A percentile compares a stretch with the other conserved stretches of the same genome.
Evolutionary conservation across 2,329 filamentous ascomycete genomes (phyloP).

Genomic region (Sporothrix curviconia): DNA sequence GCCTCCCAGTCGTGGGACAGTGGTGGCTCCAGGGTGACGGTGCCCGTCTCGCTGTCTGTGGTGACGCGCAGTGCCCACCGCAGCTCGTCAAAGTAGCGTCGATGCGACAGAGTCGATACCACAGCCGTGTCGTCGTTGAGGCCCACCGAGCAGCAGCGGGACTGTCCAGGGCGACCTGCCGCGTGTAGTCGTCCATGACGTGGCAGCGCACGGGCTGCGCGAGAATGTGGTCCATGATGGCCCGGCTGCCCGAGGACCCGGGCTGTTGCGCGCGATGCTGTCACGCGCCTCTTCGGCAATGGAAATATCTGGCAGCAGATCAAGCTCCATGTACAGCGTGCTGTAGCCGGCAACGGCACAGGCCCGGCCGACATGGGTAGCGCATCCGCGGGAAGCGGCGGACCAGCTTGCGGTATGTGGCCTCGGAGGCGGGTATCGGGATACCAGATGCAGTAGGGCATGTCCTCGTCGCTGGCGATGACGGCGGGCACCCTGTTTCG

Average conservation of each 20-base stretch:
- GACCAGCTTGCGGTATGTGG: constrained; percentile 29
- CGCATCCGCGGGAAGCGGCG: constrained; percentile 26
- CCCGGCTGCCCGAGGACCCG: constrained; percentile 11
- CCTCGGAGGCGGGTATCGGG: constrained; percentile 29
- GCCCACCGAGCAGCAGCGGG: constrained; percentile 11
- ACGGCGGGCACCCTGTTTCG: constrained; percentile 24
- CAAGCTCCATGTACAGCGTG: constrained; percentile 31
- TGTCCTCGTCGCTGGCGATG: constrained; percentile 18
- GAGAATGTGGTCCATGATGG: constrained; percentile 30
- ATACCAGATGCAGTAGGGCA: constrained; percentile 35
- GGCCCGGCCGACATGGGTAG: constrained; percentile 31
- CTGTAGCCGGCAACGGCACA: constrained; percentile 33
- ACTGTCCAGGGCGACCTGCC: constrained; percentile 19
- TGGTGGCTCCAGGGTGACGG: constrained; percentile 26
- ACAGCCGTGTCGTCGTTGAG: too few relatives aligned
- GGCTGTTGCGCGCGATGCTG: background rate
- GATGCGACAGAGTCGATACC: too few relatives aligned
- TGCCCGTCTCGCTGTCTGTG: too few relatives aligned
- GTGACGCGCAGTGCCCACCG: too few relatives aligned
- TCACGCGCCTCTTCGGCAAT: constrained; percentile 34
- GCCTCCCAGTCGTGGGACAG: background rate
- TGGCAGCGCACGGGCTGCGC: constrained; percentile 23
- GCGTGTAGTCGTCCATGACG: constrained; percentile 33
- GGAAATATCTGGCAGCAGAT: constrained; percentile 29
- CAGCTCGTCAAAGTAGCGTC: too few relatives aligned